Conservation (phyloP, 2,329 filamentous ascomycete species). For the Ramularia endophylla region DNA sequence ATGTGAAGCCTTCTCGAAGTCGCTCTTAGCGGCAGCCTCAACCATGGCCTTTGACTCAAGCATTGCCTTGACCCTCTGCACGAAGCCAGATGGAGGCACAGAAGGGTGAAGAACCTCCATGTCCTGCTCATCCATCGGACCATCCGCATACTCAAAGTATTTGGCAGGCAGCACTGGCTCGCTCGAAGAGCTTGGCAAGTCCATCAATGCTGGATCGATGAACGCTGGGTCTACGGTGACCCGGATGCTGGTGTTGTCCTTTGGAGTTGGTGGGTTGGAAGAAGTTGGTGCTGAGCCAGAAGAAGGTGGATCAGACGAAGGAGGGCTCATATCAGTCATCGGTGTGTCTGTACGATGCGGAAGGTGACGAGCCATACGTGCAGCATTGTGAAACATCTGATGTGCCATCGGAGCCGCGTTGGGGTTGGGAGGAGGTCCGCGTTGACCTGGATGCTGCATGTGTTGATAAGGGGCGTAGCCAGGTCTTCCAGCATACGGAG, state of each 20-base stretch:
- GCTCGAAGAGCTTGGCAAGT: constrained; percentile 31
- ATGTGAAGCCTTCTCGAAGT: constrained; percentile 14
- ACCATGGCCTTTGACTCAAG: constrained; percentile 35
- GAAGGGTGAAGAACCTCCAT: constrained; percentile 28
- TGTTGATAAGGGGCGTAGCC: constrained; percentile 19
- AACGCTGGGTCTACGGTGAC: constrained; percentile 31
- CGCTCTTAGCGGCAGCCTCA: constrained; percentile 21
- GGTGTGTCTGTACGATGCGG: constrained; percentile 31
- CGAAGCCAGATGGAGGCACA: constrained; percentile 34
- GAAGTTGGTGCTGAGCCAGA: constrained; percentile 35
- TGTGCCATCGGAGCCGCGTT: constrained; percentile 26
- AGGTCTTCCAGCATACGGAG: constrained; percentile 18
- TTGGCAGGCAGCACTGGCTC: constrained; percentile 31
- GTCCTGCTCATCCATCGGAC: constrained; percentile 30
- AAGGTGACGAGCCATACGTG: constrained; percentile 26
- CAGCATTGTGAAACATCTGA: constrained; percentile 31
- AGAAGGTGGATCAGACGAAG: constrained; percentile 40
- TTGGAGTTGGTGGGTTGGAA: constrained; percentile 37
- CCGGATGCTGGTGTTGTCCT: constrained; percentile 32
- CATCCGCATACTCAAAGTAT: constrained; percentile 32
- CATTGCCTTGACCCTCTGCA: constrained; percentile 38
- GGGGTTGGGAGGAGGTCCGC: constrained; percentile 16
- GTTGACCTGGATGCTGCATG: constrained; percentile 15
- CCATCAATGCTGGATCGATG: constrained; percentile 29
- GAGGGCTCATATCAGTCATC: constrained; percentile 34